Evolutionary conservation across 1,139 yeast genomes (phyloP), one percentile per base, ranked within the genome.

Genomic region (Candida albicans): DNA sequence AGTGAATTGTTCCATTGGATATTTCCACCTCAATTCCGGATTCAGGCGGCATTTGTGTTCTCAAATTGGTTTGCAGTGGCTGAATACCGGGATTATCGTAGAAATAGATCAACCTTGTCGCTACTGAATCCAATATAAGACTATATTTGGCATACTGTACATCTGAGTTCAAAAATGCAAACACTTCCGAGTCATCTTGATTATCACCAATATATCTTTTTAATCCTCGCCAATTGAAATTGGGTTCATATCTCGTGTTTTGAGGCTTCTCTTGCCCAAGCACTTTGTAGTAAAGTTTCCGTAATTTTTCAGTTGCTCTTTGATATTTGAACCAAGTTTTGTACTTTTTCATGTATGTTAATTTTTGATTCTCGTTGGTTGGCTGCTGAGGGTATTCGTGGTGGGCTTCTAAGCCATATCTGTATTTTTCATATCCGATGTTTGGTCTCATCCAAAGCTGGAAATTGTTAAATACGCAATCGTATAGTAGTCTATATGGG

Each of bases 101-200:
- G 54, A 78, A 83, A 55, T 86, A 86, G 6, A 73, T 67, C 1
- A 89, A 41, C 22, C 75, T 68, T 0, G 83, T 73, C 11, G 62
- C 61, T 0, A 79, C 76, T 0, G 95, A 76, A 51, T 84, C 89
- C n/a, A 90, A 53, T 1, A 93, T 63, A 39, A 81, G 77, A n/a
- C 95, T 79, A 49, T 78, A 84, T 57, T 85, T 86, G 2, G 95
- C 98, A 59, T 93, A 93, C 56, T 93, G 96, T 36, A 80, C 79
- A 30, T 67, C 73, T 6, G 65, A 59, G 26, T 56, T 52, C 8
- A 64, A 43, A 33, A 54, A 51, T 14, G 53, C 72, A 50, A 49
- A 65, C 57, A 55, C 52, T 63, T 63, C 75, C 61, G 35, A 65
- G 49, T 46, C 56, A 22, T 62, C 67, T 15, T 61, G 65, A 8